phyloP scores from a whole-genome alignment of 164 flowering plant genomes.

The Piper longum region DNA sequence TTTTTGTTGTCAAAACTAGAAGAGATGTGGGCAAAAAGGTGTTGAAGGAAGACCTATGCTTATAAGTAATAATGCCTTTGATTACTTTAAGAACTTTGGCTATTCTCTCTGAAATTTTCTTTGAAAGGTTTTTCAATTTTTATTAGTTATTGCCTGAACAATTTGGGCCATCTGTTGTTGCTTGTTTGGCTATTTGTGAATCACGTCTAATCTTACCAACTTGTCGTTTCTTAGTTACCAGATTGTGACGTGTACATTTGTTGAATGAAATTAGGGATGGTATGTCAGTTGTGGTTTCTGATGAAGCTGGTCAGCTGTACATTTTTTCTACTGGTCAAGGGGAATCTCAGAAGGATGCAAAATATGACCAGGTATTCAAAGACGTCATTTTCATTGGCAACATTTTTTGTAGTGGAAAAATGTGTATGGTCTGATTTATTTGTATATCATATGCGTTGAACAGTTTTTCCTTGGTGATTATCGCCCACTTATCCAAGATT shows the following conservation, averaged over 20 bases:
- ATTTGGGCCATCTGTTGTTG: neutral
- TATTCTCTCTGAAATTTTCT: neutral
- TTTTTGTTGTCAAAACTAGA: too few relatives aligned
- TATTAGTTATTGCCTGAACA: neutral
- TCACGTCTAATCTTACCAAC: neutral
- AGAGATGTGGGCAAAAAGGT: too few relatives aligned
- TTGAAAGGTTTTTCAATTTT: neutral
- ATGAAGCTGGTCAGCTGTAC: conserved; percentile 95
- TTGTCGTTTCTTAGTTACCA: neutral
- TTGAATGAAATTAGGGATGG: conserved; percentile 57
- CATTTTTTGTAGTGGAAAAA: neutral
- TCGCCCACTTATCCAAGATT: conserved; percentile 84
- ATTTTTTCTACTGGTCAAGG: conserved; percentile 86
- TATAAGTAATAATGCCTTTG: too few relatives aligned
- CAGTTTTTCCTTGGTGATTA: conserved; percentile 99
- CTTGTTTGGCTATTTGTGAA: neutral
- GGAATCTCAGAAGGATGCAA: conserved; percentile 85
- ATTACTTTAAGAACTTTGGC: too few relatives aligned
- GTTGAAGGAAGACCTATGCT: too few relatives aligned
- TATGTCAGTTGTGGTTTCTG: conserved; percentile 87
- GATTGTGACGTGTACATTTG: neutral
- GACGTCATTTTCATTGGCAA: neutral
- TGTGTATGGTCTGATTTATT: neutral
- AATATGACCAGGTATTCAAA: conserved; percentile 79
- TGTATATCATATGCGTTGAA: conserved; percentile 1